Evolutionary conservation across 208 protist genomes (phyloP), one percentile per base, ranked within the genome.

Genomic region (Trypanosoma rangeli): DNA sequence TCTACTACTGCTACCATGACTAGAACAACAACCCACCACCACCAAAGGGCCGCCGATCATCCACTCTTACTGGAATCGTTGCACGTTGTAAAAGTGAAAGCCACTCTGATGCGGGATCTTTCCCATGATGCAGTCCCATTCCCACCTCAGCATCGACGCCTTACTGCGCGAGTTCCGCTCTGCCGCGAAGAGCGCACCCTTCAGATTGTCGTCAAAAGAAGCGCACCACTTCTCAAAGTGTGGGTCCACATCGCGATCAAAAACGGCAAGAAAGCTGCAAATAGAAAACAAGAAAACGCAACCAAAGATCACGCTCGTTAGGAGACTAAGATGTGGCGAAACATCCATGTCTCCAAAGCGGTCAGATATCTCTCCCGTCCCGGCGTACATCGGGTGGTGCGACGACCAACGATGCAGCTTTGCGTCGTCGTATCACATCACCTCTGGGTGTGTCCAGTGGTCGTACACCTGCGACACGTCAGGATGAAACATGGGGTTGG

Each of bases 381-480:
- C 85, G 20, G 85, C 84, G 67, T 93, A 92, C 73, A 91, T 74
- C 22, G 90, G 90, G 67, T 95, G 86, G 62, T 96, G 91, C 49
- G 74, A 79, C 35, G 83, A 82, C 86, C 87, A 96, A 50, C 88
- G 84, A 66, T 96, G 88, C 74, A 96, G 78, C 81, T 96, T 96
- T 18, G 87, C 87, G 60, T 96, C 91, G 74, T 94, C 91, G 77
- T 96, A 96, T 86, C 87, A 94, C 78, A 93, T 84, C 67, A 96
- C 91, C 76, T 96, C 87, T 13, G 91, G 84, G 76, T 94, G 91
- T 52, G 91, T 96, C 88, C 91, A 96, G 82, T 96, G 91, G 63
- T 96, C 91, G 73, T 96, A 96, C 57, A 96, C 91, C 62, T 86
- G 88, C 29, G 85, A 88, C 71, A 87, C 87, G 70, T 96, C 91